A percentile compares a stretch with the other conserved stretches of the same genome.
These are phyloP conservation scores for Ascochyta rabiei DNA, from an alignment of 2,329 filamentous ascomycete genomes.

Conservation along the genomic window DNA sequence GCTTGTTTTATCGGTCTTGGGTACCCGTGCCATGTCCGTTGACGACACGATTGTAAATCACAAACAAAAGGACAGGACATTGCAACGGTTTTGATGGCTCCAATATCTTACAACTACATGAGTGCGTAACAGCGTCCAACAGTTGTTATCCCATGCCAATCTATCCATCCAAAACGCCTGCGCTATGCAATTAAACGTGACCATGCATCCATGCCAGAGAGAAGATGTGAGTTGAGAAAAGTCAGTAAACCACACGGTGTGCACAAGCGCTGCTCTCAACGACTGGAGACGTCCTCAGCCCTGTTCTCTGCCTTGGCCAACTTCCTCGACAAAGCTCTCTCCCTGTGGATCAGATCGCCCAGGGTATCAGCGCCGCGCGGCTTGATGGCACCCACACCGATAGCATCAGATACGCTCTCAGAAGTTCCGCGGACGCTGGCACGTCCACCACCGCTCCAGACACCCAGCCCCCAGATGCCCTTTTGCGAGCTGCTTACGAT, in stretches of 20 bases:
- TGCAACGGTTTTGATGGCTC: not conserved
- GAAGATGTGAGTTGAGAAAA: conserved; percentile 33
- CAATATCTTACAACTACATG: conserved; percentile 1
- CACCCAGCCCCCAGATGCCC: conserved; percentile 35
- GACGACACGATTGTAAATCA: too few species aligned
- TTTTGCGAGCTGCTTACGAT: conserved; percentile 22
- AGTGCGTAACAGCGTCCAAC: too few species aligned
- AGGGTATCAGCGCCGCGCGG: conserved; percentile 26
- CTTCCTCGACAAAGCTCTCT: conserved; percentile 33
- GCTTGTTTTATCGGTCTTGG: too few species aligned
- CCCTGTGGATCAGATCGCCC: conserved; percentile 35
- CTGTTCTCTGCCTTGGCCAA: conserved; percentile 37
- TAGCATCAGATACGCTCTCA: conserved; percentile 19
- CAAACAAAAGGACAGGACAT: too few species aligned
- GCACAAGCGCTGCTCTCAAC: conserved; percentile 5
- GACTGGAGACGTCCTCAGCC: conserved; percentile 26
- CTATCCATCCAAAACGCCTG: conserved; percentile 17
- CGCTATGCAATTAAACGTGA: conserved; percentile 27
- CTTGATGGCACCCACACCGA: conserved; percentile 25
- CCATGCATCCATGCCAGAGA: not conserved
- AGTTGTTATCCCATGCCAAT: not conserved
- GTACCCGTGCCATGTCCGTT: not conserved
- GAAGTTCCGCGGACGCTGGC: conserved; percentile 17
- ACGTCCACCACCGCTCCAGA: conserved; percentile 31
- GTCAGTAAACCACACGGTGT: conserved; percentile 7